Evolutionary conservation across 2,329 filamentous ascomycete species (phyloP), one percentile per base, ranked within the genome.

Genomic region (Thielaviopsis populi): DNA sequence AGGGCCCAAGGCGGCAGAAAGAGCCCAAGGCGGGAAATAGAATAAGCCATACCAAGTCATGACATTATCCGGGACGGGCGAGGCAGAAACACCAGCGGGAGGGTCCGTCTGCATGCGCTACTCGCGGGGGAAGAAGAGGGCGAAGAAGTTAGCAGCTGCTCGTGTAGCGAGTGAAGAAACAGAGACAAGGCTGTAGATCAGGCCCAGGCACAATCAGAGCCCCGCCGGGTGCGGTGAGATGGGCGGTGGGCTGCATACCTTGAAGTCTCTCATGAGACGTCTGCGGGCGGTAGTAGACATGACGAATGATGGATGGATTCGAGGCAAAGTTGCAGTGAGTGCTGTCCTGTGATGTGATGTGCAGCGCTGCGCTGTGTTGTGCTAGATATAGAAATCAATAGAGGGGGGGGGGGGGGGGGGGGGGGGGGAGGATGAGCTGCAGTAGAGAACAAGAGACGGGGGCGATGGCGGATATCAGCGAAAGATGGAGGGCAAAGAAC

Each of bases 81-180:
- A 97, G 17, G 94, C 94, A 68, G 92, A 97, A 62, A 99, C 92
- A 65, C 94, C 94, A 61, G 92, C 92, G 10, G 94, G 94, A 74
- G 94, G 94, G 73, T 99, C 94, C 56, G 92, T 97, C 78, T 99
- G 94, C 92, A 99, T 99, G 76, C 94, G 91, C 91, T 96, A 73
- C 63, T 48, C 7, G 27, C 41, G 37, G 27, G 27, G 46, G 27
- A 33, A 10, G 27, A 33, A 33, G 27, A 37, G 30, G 3, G 27
- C 24, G 17, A 56, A 37, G 58, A 60, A n/a, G 66, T 71, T 37
- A 69, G 66, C 64, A 50, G 19, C 24, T 1, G 53, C 50, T 13
- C 30, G 24, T 11, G 30, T 15, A 22, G 46, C 46, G 46, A 22
- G 46, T 19, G n/a, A 50, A 19, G 46, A 50, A 50, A 22, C 46